Conservation (phyloP, 1,139 yeast genomes). For the Scheffersomyces segobiensis region DNA sequence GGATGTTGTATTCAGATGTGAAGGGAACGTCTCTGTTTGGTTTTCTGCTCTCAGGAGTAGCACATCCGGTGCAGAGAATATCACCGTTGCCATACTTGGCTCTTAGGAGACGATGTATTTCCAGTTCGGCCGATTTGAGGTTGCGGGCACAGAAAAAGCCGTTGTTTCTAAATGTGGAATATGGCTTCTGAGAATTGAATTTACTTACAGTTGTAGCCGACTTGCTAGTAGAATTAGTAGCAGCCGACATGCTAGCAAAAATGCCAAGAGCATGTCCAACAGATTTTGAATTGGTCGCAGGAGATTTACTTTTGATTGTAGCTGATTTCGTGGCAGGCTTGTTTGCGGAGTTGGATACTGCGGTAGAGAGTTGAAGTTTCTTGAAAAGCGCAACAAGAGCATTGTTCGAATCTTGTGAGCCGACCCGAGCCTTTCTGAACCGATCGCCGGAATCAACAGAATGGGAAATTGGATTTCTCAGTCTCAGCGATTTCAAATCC, state of each 20-base stretch:
- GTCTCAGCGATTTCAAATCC: constrained; percentile 3
- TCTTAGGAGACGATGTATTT: constrained; percentile 40
- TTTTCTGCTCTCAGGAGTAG: not conserved
- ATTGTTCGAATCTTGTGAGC: constrained; percentile 2
- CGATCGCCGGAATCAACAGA: not conserved
- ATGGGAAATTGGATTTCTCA: not conserved
- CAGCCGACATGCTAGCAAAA: not conserved
- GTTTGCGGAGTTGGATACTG: too few relatives aligned
- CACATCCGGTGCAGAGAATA: constrained; percentile 43
- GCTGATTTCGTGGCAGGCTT: not conserved
- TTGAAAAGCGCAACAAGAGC: not conserved
- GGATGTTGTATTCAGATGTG: constrained; percentile 31
- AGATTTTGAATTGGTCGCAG: not conserved
- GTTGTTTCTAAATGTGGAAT: constrained; percentile 6
- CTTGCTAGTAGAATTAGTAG: not conserved
- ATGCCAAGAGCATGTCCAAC: too few relatives aligned
- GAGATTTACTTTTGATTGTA: not conserved
- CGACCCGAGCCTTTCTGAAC: constrained; percentile 1
- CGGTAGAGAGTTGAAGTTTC: not conserved
- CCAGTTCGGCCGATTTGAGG: constrained; percentile 38
- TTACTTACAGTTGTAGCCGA: not conserved
- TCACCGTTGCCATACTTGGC: constrained; percentile 44
- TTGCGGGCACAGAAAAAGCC: constrained; percentile 35
- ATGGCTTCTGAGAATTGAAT: not conserved
- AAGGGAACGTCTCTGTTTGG: not conserved